Evolutionary conservation across 345 rosid species (phyloP).

Genomic region (Geranium brycei): DNA sequence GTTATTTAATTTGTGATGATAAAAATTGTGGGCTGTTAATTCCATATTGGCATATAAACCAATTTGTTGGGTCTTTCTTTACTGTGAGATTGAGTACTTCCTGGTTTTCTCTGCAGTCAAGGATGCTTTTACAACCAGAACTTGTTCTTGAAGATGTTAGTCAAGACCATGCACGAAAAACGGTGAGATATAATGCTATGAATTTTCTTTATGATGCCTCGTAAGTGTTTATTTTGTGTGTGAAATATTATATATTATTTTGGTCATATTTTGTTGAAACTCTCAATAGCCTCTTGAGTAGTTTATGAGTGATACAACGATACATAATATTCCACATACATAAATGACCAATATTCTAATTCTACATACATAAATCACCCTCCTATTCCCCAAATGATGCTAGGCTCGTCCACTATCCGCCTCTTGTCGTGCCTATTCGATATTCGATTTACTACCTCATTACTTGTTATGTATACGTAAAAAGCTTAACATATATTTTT

Average conservation of each 20-base stretch:
- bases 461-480: background rate
- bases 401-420: no score
- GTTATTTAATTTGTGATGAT: background rate
- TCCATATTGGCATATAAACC: no score
- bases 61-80: no score
- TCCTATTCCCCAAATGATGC: no score
- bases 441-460: no score
- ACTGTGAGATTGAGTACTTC: constrained; percentile 1
- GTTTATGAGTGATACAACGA: no score
- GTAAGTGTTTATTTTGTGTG: background rate
- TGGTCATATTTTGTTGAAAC: background rate
- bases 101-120: constrained; percentile 33
- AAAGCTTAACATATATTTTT: no score
- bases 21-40: background rate
- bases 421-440: no score
- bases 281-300: background rate
- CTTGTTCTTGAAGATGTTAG: constrained; percentile 87
- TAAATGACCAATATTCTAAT: no score
- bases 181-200: constrained; percentile 26
- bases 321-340: no score
- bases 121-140: constrained; percentile 78
- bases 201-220: background rate
- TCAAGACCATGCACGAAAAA: constrained; percentile 87
- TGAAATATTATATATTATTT: background rate
- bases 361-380: no score